phyloP scores from a whole-genome alignment of 192 early-diverging fungal species.

The Chytriomyces confervae region DNA sequence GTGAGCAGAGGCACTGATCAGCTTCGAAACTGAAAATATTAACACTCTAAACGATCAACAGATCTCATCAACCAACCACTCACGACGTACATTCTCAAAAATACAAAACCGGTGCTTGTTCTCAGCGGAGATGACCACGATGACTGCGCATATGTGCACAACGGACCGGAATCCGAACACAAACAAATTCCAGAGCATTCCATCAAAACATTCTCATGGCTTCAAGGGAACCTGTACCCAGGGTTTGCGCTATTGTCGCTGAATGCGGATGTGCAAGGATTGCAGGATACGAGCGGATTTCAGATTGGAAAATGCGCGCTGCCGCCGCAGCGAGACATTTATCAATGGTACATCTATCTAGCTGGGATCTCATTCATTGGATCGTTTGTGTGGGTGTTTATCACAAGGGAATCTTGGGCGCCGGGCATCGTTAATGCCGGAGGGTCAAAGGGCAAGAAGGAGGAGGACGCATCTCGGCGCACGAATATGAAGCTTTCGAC shows the following conservation, averaged over 20 bases:
- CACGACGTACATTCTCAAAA: slow-evolving; percentile 61
- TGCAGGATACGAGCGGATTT: slow-evolving; percentile 5
- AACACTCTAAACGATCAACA: slow-evolving; percentile 8
- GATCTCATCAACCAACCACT: slow-evolving; percentile 71
- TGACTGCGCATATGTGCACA: slow-evolving; percentile 62
- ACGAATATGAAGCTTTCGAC: background rate
- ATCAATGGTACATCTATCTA: slow-evolving; percentile 49
- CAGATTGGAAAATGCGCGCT: slow-evolving; percentile 41
- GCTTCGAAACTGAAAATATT: background rate
- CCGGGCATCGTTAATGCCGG: background rate
- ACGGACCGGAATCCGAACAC: background rate
- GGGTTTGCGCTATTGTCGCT: slow-evolving; percentile 52
- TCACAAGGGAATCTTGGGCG: background rate
- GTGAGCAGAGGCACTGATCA: slow-evolving; percentile 33
- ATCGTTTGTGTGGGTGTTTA: slow-evolving; percentile 15
- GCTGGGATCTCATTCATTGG: slow-evolving; percentile 32
- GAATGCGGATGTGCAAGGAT: background rate
- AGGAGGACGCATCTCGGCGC: background rate
- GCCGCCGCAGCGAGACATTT: slow-evolving; percentile 49
- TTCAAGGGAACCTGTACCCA: slow-evolving; percentile 56
- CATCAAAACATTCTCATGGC: slow-evolving; percentile 59
- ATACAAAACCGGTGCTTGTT: slow-evolving; percentile 68
- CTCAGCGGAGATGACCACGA: slow-evolving; percentile 97
- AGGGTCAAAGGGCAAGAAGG: background rate
- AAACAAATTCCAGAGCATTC: slow-evolving; percentile 41